These are phyloP conservation scores for Kwoniella europaea DNA, from an alignment of 768 basidiomycete species.

Conservation along the genomic window DNA sequence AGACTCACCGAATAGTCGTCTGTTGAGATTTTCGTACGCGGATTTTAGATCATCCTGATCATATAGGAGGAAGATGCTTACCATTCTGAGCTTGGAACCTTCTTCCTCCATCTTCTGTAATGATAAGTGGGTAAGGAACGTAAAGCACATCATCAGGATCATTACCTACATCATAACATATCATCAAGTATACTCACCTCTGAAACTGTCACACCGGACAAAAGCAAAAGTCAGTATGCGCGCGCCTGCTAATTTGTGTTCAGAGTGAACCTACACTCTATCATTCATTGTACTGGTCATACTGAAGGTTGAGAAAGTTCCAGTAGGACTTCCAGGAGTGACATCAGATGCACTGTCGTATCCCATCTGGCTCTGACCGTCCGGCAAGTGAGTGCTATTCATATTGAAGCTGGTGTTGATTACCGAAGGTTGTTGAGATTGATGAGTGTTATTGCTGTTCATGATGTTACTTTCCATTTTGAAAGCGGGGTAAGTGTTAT, in stretches of 20 bases:
- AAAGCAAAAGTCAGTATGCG: neutral
- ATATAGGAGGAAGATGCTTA: neutral
- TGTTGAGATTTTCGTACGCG: neutral
- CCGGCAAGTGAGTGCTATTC: neutral
- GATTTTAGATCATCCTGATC: no score
- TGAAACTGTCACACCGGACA: conserved; percentile 2
- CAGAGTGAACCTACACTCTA: conserved; percentile 12
- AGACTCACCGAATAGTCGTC: conserved; percentile 25
- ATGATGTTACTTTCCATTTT: no score
- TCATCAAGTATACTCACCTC: conserved; percentile 1
- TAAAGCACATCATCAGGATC: neutral
- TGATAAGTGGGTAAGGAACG: no score
- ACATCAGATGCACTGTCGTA: neutral
- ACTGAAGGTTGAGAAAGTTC: conserved; percentile 14
- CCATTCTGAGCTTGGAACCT: conserved; percentile 25
- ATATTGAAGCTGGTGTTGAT: neutral
- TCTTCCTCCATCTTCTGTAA: conserved; percentile 22
- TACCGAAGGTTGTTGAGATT: neutral
- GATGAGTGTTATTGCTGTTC: no score
- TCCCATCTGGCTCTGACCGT: neutral
- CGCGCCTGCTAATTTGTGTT: neutral
- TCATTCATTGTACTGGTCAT: conserved; percentile 20
- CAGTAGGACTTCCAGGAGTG: conserved; percentile 11
- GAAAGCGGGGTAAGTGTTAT: no score
- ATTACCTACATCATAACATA: no score